Evolutionary conservation across 2,329 filamentous ascomycete genomes (phyloP), one percentile per base, ranked within the genome.

Genomic region (Penicillium sp.): DNA sequence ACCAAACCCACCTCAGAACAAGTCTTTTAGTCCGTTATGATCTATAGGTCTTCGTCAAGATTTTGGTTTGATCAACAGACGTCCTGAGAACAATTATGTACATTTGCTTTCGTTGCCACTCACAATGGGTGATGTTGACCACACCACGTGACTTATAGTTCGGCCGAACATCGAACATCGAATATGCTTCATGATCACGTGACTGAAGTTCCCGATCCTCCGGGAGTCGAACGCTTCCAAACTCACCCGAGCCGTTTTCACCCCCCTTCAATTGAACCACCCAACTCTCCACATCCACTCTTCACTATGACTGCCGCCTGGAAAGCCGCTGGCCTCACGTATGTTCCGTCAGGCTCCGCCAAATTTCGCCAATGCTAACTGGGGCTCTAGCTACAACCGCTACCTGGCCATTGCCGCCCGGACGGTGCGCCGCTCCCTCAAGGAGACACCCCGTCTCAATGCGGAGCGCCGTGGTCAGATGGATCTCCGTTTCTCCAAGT

Each of bases 261-360:
- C 20, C 62, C 65, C 64, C 66, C 64, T 68, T 67, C 66, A 67
- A 68, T 67, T 64, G 56, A 71, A 71, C 59, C 63, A 67, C 63
- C 65, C 62, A 65, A 65, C 64, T 63, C 62, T 62, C 41, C 52
- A 28, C 52, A 54, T 61, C 65, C 69, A 66, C 67, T 67, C 61
- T 67, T 76, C 86, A 91, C 86, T 83, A 99, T 98, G 95, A 85
- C 90, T 83, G 94, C 93, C 84, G 91, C 93, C 78, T 99, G 94
- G 95, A 98, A 97, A 90, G 88, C 93, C 77, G 91, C 95, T 79
- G 95, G 95, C 82, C 85, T 98, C 78, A 96, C 89, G 93, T 96
- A 90, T 80, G 91, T 85, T 52, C 1, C 62, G 64, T 63, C 62
- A 43, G 14, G 43, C 15, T 39, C 5, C 41, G 45, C 45, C 45